Conservation (phyloP, 228 moss, liverwort and hornwort genomes). For the Sphagnum fallax region DNA sequence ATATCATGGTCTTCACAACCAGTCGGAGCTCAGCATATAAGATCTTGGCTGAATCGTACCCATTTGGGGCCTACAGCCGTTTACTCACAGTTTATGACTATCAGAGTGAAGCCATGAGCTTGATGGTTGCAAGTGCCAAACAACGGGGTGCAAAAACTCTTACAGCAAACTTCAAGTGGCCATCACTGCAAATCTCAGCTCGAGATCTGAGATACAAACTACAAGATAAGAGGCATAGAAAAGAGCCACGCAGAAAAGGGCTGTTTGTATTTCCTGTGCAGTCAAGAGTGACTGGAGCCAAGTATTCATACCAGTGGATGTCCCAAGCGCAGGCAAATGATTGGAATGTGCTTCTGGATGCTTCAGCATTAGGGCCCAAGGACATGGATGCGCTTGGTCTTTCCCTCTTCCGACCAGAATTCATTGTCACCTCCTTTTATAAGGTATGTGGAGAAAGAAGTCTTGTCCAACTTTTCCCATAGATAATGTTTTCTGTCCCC, state of each 20-base stretch:
- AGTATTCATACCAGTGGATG: slow-evolving; percentile 97
- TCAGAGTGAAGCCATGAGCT: slow-evolving; percentile 89
- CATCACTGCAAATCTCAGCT: slow-evolving; percentile 65
- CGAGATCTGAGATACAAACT: slow-evolving; percentile 77
- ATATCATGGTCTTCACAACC: slow-evolving; percentile 96
- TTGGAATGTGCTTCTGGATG: slow-evolving; percentile 93
- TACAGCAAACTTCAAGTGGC: slow-evolving; percentile 93
- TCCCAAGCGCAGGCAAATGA: slow-evolving; percentile 90
- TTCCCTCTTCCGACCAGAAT: slow-evolving; percentile 92
- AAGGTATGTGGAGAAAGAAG: slow-evolving; percentile 22
- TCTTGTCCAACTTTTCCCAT: too few species aligned
- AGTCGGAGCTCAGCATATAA: slow-evolving; percentile 95
- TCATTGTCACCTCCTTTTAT: slow-evolving; percentile 91
- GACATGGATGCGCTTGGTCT: slow-evolving; percentile 97
- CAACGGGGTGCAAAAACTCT: slow-evolving; percentile 83
- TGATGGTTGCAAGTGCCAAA: slow-evolving; percentile 82
- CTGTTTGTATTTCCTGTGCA: slow-evolving; percentile 94
- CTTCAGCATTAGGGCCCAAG: slow-evolving; percentile 87
- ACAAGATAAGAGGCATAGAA: slow-evolving; percentile 68
- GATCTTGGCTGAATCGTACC: slow-evolving; percentile 88
- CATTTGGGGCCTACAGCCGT: slow-evolving; percentile 64
- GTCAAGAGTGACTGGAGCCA: slow-evolving; percentile 86
- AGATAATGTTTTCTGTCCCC: too few species aligned
- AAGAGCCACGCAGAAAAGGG: slow-evolving; percentile 67
- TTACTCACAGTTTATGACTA: slow-evolving; percentile 96